phyloP scores from a whole-genome alignment of 2,329 filamentous ascomycete species.

The Lachnellula hyalina region DNA sequence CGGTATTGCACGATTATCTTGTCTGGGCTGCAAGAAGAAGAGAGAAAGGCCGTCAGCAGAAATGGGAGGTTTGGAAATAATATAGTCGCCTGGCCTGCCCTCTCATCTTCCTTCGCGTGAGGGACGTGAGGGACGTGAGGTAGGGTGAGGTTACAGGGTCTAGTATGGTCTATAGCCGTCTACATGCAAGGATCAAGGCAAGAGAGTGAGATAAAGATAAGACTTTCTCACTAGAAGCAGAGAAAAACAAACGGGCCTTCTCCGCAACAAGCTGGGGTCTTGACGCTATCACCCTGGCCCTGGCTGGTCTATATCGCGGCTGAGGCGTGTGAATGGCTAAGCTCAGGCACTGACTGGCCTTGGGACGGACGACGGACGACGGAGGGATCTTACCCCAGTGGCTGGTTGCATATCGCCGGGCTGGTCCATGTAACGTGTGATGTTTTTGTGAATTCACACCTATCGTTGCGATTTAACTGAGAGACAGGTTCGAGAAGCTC shows the following conservation, averaged over 20 bases:
- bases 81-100: background rate
- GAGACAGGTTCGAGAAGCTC: background rate
- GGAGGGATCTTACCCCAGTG: constrained; percentile 7
- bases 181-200: too few species aligned
- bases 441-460: background rate
- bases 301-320: background rate
- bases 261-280: background rate
- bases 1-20: too few species aligned
- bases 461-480: too few species aligned
- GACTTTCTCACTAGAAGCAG: too few species aligned
- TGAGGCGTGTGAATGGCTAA: background rate
- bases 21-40: background rate
- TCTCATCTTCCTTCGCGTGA: background rate
- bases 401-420: constrained; percentile 19
- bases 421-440: constrained; percentile 23
- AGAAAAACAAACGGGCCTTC: background rate
- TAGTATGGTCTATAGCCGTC: too few species aligned
- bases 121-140: background rate
- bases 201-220: too few species aligned
- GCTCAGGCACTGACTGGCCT: background rate
- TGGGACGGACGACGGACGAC: background rate
- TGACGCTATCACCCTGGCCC: background rate
- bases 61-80: background rate
- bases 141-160: too few species aligned
- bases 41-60: background rate